Evolutionary conservation across 1,284 basidiomycete species (phyloP).

Genomic region (Malassezia japonica): DNA sequence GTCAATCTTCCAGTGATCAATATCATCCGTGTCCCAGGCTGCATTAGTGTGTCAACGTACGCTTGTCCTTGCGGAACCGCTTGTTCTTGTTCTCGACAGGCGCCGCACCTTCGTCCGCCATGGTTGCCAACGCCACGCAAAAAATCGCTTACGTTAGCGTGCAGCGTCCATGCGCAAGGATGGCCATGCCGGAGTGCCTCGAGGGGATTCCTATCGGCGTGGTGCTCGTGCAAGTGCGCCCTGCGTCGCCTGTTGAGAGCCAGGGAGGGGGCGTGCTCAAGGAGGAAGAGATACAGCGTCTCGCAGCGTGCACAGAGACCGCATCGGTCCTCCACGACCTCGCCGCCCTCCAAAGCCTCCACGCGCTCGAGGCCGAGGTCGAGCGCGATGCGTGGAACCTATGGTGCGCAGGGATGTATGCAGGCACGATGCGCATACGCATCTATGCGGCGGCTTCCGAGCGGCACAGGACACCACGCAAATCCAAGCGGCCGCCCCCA

Average conservation of each 20-base stretch:
- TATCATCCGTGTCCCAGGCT: slow-evolving; percentile 90
- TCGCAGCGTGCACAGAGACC: background rate
- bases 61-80: slow-evolving; percentile 46
- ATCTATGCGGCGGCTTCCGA: background rate
- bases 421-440: slow-evolving; percentile 1
- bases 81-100: slow-evolving; percentile 37
- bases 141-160: slow-evolving; percentile 9
- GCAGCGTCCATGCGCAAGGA: background rate
- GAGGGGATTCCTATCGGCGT: background rate
- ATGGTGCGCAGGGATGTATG: slow-evolving; percentile 13
- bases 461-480: background rate
- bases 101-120: slow-evolving; percentile 2
- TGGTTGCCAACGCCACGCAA: background rate
- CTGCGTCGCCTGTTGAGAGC: no score
- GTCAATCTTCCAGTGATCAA: slow-evolving; percentile 95
- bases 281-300: background rate
- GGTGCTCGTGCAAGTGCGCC: background rate
- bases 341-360: background rate
- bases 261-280: no score
- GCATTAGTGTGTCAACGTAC: slow-evolving; percentile 10
- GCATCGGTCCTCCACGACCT: background rate
- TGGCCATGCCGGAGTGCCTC: no score
- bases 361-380: background rate
- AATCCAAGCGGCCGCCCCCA: background rate
- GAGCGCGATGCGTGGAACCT: slow-evolving; percentile 11